Conservation (phyloP, 352 stramenopile species). For the Globisporangium camurandrum region DNA sequence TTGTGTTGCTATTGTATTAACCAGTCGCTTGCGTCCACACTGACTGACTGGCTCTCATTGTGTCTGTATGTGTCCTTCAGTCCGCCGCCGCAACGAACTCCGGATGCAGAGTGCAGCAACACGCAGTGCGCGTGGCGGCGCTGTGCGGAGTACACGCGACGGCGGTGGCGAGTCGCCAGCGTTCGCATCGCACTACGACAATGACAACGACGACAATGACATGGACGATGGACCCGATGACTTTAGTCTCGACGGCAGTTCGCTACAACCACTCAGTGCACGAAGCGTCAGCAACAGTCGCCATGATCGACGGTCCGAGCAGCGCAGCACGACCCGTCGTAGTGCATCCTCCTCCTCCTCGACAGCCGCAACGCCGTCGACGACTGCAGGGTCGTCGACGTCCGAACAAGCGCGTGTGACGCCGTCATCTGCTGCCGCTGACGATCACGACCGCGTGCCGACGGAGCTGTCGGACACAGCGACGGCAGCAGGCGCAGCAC, state of each 20-base stretch:
- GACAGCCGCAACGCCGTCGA: not conserved
- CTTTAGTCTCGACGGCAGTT: constrained; percentile 12
- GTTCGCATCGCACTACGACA: constrained; percentile 7
- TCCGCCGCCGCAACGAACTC: constrained; percentile 7
- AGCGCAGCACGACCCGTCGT: not conserved
- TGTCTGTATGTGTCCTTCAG: not conserved
- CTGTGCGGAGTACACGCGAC: no score
- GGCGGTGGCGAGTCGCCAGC: not conserved
- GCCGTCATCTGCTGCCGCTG: not conserved
- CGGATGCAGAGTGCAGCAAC: constrained; percentile 1
- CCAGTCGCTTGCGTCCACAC: no score
- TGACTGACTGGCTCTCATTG: not conserved
- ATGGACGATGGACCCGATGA: constrained; percentile 12
- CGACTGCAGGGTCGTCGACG: constrained; percentile 4
- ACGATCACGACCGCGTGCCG: not conserved
- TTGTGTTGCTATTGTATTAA: not conserved
- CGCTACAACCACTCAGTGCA: not conserved
- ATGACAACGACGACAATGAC: constrained; percentile 4
- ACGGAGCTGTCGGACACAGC: not conserved
- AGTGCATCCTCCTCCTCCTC: not conserved
- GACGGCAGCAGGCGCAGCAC: not conserved
- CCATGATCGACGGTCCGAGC: not conserved
- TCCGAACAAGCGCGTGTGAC: not conserved
- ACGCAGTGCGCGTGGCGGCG: not conserved
- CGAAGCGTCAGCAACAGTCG: not conserved